Evolutionary conservation across 352 stramenopile genomes (phyloP), one percentile per base, ranked within the genome.

Genomic region (Globisporangium megalacanthum): DNA sequence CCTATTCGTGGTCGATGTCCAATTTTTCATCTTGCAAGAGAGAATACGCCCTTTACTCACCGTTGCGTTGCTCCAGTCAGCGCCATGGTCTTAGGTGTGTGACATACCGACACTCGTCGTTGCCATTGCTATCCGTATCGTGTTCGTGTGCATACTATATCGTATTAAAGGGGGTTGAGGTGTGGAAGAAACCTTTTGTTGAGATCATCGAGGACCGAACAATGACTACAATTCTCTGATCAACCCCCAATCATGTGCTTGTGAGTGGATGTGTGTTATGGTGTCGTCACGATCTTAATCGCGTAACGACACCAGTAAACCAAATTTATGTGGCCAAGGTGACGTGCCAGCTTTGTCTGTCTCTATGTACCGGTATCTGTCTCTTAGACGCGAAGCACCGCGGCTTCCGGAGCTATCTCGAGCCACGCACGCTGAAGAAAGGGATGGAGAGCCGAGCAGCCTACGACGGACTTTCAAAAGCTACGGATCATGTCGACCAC

Each of bases 191-290:
- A 69, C 74, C 68, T 51, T 76, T 83, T 78, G 74, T 86, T 69
- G 78, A 88, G 77, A 79, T 77, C 61, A 67, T 81, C 72, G 58
- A 88, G 75, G 80, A 91, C n/a, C 59, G 51, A 60, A 79, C 75
- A 76, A 82, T 67, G 81, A 91, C 81, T 91, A 91, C 81, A 91
- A 91, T 91, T 91, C 81, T 91, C 81, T 89, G 81, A 91, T 91
- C 81, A 79, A 89, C 87, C 58, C 25, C 62, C 10, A 56, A 46
- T 20, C 35, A 39, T 39, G 35, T 39, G 35, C 35, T 39, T 8
- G 6, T 39, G 25, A 29, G 25, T 29, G 1, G 25, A 4, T 29
- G 25, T 29, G 25, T 29, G 4, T 29, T 2, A 1, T 39, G 35
- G 10, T 39, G 35, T 39, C 10, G 35, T 8, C 35, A 39, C 35